A percentile compares a stretch with the other conserved stretches of the same genome.
phyloP scores from a whole-genome alignment of 1,284 basidiomycete genomes.

The Bondarzewia mesenterica region DNA sequence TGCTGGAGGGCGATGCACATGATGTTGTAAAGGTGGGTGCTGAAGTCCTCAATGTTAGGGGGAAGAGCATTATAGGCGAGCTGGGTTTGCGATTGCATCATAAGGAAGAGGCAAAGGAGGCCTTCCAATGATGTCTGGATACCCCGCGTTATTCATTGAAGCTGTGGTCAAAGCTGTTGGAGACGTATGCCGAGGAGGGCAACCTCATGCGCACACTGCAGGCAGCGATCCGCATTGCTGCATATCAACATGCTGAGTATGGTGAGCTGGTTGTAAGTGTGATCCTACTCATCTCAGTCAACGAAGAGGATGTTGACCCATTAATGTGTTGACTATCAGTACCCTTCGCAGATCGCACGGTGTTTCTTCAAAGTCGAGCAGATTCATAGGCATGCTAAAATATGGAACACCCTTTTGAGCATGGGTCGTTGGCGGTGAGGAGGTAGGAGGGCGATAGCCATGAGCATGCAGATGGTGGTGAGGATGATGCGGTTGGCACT shows the following conservation, averaged over 20 bases:
- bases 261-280: constrained; percentile 74
- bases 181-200: constrained; percentile 91
- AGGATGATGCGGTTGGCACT: constrained; percentile 61
- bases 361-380: constrained; percentile 90
- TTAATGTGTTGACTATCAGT: constrained; percentile 36
- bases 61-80: constrained; percentile 50
- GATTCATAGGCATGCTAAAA: constrained; percentile 92
- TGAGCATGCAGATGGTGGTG: constrained; percentile 60
- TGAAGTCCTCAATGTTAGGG: constrained; percentile 48
- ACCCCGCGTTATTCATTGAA: constrained; percentile 81
- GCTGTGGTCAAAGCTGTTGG: no score
- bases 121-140: constrained; percentile 91
- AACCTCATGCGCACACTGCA: constrained; percentile 88
- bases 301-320: constrained; percentile 1
- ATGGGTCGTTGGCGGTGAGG: constrained; percentile 69
- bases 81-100: constrained; percentile 88
- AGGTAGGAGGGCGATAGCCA: constrained; percentile 63
- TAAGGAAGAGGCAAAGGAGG: constrained; percentile 96
- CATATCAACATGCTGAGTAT: constrained; percentile 84
- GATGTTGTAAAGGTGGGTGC: constrained; percentile 56
- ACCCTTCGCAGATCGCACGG: constrained; percentile 85
- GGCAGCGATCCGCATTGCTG: constrained; percentile 86
- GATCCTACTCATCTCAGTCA: constrained; percentile 2
- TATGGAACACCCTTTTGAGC: constrained; percentile 87
- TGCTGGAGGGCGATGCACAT: constrained; percentile 59